Percentiles rank a stretch among this genome's conserved stretches.
Evolutionary conservation across 2,329 filamentous ascomycete genomes (phyloP).

Genomic region (Anisogramma anomala): DNA sequence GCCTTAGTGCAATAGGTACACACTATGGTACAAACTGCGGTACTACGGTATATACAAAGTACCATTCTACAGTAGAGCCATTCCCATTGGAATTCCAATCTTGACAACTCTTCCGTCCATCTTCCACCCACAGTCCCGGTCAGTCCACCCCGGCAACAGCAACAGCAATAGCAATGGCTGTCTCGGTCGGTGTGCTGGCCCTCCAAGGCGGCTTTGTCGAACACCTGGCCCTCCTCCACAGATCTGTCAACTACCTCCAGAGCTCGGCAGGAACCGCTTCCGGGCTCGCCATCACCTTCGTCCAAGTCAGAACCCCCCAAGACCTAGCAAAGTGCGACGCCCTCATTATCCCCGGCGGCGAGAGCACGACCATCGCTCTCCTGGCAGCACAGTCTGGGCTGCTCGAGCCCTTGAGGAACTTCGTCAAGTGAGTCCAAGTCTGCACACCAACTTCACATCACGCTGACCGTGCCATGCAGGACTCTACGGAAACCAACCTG

Average conservation of each 20-base stretch:
- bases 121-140: no score
- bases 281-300: conserved; percentile 43
- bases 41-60: no score
- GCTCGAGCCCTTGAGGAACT: conserved; percentile 72
- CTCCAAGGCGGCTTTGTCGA: conserved; percentile 91
- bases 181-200: conserved; percentile 53
- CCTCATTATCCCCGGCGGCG: conserved; percentile 83
- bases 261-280: conserved; percentile 15
- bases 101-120: no score
- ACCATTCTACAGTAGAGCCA: no score
- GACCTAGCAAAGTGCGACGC: conserved; percentile 67
- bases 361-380: conserved; percentile 86
- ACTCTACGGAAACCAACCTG: conserved; percentile 70
- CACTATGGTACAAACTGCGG: no score
- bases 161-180: conserved; percentile 21
- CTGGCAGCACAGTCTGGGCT: conserved; percentile 73
- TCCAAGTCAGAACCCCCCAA: conserved; percentile 66
- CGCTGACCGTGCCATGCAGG: conserved; percentile 31
- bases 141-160: no score
- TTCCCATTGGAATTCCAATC: no score
- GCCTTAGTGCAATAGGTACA: no score
- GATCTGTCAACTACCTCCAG: conserved; percentile 47
- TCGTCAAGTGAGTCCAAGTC: conserved; percentile 62
- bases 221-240: conserved; percentile 64
- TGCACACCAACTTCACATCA: neutral